Evolutionary conservation across 495 filamentous ascomycete species (phyloP).

Genomic region (Xylaria curta): DNA sequence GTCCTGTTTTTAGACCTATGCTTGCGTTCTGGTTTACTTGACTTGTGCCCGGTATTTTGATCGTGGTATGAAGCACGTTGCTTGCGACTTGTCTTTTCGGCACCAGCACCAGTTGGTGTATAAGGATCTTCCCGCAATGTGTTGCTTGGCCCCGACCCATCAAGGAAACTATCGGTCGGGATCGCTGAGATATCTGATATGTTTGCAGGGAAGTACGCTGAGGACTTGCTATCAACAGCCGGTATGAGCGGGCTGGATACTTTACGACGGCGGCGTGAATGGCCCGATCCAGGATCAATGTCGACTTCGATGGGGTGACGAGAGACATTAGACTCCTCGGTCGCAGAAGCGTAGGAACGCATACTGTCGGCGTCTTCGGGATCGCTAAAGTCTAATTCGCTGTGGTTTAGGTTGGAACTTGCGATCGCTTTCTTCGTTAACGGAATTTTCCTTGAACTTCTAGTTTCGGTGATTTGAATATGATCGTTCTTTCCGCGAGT

Average conservation of each 20-base stretch:
- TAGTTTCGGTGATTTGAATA: conserved; percentile 82
- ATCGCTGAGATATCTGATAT: conserved; percentile 88
- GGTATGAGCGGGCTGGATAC: conserved; percentile 63
- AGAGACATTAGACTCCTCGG: conserved; percentile 76
- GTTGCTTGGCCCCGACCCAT: conserved; percentile 58
- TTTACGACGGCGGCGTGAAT: conserved; percentile 50
- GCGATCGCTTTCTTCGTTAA: conserved; percentile 65
- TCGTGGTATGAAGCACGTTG: conserved; percentile 51
- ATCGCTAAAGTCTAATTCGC: conserved; percentile 46
- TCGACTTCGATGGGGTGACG: conserved; percentile 85
- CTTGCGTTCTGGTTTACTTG: conserved; percentile 53
- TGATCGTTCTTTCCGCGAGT: conserved; percentile 66
- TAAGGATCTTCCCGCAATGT: conserved; percentile 45
- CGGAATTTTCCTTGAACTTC: conserved; percentile 58
- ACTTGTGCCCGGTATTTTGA: conserved; percentile 37
- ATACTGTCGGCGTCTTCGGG: conserved; percentile 56
- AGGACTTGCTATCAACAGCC: conserved; percentile 60
- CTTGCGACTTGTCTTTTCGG: conserved; percentile 56
- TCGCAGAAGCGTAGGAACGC: conserved; percentile 73
- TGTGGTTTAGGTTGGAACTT: conserved; percentile 66
- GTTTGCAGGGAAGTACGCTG: conserved; percentile 61
- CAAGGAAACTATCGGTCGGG: conserved; percentile 88
- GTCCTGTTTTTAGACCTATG: conserved; percentile 64
- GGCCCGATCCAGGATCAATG: conserved; percentile 58
- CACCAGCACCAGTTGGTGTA: conserved; percentile 48